Evolutionary conservation across 2,329 filamentous ascomycete species (phyloP).

Genomic region (Trichoderma polysporum): DNA sequence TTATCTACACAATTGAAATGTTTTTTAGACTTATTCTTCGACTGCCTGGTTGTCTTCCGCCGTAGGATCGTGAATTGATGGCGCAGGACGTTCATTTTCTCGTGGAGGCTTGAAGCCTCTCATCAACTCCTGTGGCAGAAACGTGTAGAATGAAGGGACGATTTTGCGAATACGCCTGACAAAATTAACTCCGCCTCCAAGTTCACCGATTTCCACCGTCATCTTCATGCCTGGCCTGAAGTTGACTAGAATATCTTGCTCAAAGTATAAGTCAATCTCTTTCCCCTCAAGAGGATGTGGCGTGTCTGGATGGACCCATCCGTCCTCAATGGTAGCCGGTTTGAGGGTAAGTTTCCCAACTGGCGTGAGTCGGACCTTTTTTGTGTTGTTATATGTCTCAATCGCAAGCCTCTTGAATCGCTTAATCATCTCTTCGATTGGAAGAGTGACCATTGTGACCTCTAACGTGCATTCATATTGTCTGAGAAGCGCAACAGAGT

Average conservation of each 20-base stretch:
- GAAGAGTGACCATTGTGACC: conserved; percentile 51
- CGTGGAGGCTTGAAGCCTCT: conserved; percentile 60
- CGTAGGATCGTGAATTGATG: conserved; percentile 41
- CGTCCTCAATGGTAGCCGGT: conserved; percentile 48
- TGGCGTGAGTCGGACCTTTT: conserved; percentile 37
- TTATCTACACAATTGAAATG: background rate
- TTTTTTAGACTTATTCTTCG: conserved; percentile 22
- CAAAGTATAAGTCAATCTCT: conserved; percentile 60
- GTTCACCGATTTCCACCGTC: conserved; percentile 52
- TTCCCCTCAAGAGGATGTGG: conserved; percentile 24
- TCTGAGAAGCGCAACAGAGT: conserved; percentile 29
- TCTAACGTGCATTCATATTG: conserved; percentile 60
- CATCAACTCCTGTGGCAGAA: conserved; percentile 70
- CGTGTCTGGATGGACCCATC: conserved; percentile 41
- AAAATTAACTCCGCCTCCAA: conserved; percentile 66
- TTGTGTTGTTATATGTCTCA: background rate
- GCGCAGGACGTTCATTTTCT: conserved; percentile 44
- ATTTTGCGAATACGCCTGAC: conserved; percentile 58
- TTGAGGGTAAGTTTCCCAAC: conserved; percentile 48
- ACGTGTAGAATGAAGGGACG: conserved; percentile 62
- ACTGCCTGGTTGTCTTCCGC: conserved; percentile 27
- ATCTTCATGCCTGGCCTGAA: conserved; percentile 67
- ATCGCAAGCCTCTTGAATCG: conserved; percentile 46
- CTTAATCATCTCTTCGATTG: conserved; percentile 42
- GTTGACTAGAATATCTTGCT: conserved; percentile 53